Base-by-base conservation (phyloP, 495 filamentous ascomycete species). In the Peziza echinospora region DNA sequence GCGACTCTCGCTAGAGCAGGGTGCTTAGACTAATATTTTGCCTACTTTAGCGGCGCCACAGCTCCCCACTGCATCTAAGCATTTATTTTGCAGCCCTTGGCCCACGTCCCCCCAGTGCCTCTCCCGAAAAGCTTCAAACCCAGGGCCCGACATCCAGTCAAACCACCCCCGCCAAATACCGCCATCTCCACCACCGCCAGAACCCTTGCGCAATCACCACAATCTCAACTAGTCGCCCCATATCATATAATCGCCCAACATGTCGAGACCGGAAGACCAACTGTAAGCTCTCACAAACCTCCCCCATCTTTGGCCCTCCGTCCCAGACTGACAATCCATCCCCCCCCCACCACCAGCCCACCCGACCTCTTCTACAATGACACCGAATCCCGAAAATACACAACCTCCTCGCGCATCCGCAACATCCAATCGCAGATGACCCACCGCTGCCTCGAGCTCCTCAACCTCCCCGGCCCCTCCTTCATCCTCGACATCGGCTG, bases 281-380 rank as follows among this genome's bases (percentile, higher is more conserved):
- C 26, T n/a, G 21, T 19, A 3, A 4, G 17, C 10, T 30, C 19
- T 42, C 6, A 44, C 41, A n/a, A 16, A 23, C n/a, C 30, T 11
- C 7, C 23, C 24, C 11, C 47, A 23, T 22, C 26, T n/a, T n/a
- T n/a, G n/a, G n/a, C 21, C 17, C 41, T 0, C 41, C 21, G 11
- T 3, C 44, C 26, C 45, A 47, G 49, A 55, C 41, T 51, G 50
- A 24, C 40, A 23, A 47, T 25, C 26, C 26, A 45, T 48, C 41
- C 5, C 40, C 11, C 53, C 50, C 41, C 24, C 7, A 11, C 21
- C 24, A 7, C n/a, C 56, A 92, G 84, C 54, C 82, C 83, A 43
- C 84, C 89, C 49, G 89, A 97, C 67, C 75, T 96, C 54, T 89
- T 87, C 67, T 97, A 97, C 68, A 80, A 93, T 65, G 91, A 94